Base-by-base conservation (phyloP, 176 grass and related monocot species). In the Carex littledalei region DNA sequence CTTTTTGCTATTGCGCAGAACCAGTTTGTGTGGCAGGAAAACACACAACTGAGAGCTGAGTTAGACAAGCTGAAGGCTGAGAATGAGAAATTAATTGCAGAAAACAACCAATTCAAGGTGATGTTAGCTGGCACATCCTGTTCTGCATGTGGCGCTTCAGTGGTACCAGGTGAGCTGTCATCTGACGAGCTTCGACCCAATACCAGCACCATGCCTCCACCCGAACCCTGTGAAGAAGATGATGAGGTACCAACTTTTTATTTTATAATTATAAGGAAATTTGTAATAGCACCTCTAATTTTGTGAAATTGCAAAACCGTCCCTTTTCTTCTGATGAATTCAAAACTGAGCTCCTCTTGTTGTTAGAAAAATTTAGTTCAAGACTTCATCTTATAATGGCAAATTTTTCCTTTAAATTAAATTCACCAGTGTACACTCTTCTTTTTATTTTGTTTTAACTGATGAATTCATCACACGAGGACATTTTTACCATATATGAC, bases 21-120 rank as follows among this genome's bases (percentile, higher is more conserved):
- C 64, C 81, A 83, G 49, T 83, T 83, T 54, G 81, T 83, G 45
- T 83, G 81, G 81, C 81, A 83, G 17, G 81, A 83, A 43, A 83
- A 83, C 41, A 83, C 81, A 29, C 81, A 83, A 83, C 14, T 83
- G 45, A 83, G 81, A 83, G 58, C 60, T 11, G 81, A 83, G 43
- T 67, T 83, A 55, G 81, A 83, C 58, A 83, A 67, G 43, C 41
- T 83, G 21, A 83, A 83, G 24, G 58, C 62, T 18, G 81, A 83
- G 21, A 83, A 83, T 68, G 81, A 68, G 47, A 83, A 83, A 68
- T 83, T 83, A 69, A 35, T 64, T 50, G 49, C 39, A 83, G 81
- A 83, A 83, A 83, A 83, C 41, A 83, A 83, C 15, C 62, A 69
- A 83, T 66, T 52, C 35, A 83, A 83, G 81, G 81, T 67, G 26